Evolutionary conservation across 768 basidiomycete species (phyloP), one percentile per base, ranked within the genome.

Genomic region (Boletales sp.): DNA sequence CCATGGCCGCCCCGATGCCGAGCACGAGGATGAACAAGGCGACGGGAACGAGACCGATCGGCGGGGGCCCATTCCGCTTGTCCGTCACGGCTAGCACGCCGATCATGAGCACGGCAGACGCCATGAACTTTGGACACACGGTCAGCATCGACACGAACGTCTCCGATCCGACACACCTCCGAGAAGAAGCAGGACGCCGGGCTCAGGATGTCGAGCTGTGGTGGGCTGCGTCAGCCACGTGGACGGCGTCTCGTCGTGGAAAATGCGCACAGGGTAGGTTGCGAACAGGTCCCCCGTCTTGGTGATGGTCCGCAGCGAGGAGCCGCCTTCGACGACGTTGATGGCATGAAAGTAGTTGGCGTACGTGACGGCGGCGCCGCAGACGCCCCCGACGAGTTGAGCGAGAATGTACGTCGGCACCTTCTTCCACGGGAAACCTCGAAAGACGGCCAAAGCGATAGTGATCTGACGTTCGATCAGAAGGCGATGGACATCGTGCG

Each of bases 391-490:
- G 38, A 84, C 57, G 30, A 82, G 43, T 62, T 86, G 84, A 1
- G 81, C 75, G 37, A 79, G 59, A 40, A 84, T 76, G 64, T 81
- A 34, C 34, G 15, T 74, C 1, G 87, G 87, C 1, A 88, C 87
- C 68, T 90, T 90, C 57, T 73, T 75, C 83, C 82, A 84, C 0
- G 87, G 85, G 66, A 90, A 88, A 21, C 78, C 79, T 54, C 86
- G 79, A 66, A 82, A 86, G 2, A 34, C 34, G 34, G 77, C 84
- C 21, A 86, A 63, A 13, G 79, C 74, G 37, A 90, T 61, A 5
- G 88, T 90, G 30, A 88, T 70, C 81, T 83, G 31, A 19, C 42
- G 3, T 7, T 5, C 6, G 34, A 34, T 34, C 34, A 34, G 34
- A 13, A 15, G 11, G 34, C 1, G 11, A 6, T 13, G 6, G 8